A percentile compares a stretch with the other conserved stretches of the same genome.
Conservation (phyloP, 345 rosid species). For the Streptanthus diversifolius region DNA sequence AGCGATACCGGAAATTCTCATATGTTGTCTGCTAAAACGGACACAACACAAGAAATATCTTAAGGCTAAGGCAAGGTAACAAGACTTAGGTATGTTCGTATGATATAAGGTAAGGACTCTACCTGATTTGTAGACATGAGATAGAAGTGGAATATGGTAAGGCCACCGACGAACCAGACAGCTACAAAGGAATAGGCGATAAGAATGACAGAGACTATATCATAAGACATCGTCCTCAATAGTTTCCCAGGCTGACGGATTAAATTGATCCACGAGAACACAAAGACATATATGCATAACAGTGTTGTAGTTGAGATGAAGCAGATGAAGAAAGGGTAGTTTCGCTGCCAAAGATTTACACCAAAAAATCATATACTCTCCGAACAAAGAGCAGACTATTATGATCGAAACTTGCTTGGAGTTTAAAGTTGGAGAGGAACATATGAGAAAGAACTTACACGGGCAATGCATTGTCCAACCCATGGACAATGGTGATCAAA, state of each 20-base stretch:
- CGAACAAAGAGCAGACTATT: neutral
- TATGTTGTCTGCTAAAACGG: conserved; percentile 72
- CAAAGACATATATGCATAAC: conserved; percentile 74
- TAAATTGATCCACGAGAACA: conserved; percentile 85
- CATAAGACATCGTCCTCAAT: conserved; percentile 73
- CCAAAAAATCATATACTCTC: neutral
- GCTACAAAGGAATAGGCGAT: conserved; percentile 60
- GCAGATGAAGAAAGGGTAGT: conserved; percentile 87
- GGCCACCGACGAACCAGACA: conserved; percentile 96
- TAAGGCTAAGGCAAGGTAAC: neutral
- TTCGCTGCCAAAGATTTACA: conserved; percentile 57
- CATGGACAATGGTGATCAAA: conserved; percentile 99
- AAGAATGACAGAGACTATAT: conserved; percentile 77
- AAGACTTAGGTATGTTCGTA: neutral
- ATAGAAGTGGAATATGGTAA: conserved; percentile 71
- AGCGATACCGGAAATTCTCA: conserved; percentile 77
- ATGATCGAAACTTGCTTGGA: neutral
- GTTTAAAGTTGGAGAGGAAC: neutral
- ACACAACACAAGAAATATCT: neutral
- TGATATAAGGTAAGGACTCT: neutral
- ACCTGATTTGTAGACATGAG: conserved; percentile 94
- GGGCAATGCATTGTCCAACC: conserved; percentile 97
- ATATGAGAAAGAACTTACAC: conserved; percentile 42
- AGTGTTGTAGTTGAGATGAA: conserved; percentile 67
- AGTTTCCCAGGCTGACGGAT: conserved; percentile 46